These are phyloP conservation scores for Leccinum subgranulosum DNA, from an alignment of 768 basidiomycete genomes.

Conservation along the genomic window DNA sequence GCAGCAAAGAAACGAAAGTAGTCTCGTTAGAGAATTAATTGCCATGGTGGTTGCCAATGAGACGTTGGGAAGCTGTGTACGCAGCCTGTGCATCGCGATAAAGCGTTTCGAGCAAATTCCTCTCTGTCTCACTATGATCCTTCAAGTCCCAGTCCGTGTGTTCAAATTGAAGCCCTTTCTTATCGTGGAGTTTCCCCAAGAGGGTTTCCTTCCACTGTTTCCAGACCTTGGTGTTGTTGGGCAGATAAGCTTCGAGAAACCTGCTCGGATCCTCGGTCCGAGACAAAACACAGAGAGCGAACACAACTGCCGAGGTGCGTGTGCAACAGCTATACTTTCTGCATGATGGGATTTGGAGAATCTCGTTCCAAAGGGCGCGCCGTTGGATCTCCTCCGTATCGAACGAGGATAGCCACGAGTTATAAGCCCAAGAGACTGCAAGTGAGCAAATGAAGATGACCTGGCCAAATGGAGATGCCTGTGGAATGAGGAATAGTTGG, in stretches of 20 bases:
- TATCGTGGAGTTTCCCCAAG: neutral
- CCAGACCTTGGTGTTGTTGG: slow-evolving; percentile 5
- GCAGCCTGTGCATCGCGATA: neutral
- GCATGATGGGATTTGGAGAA: neutral
- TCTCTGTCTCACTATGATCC: neutral
- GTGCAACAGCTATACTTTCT: neutral
- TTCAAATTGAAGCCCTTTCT: neutral
- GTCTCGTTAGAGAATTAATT: too few relatives aligned
- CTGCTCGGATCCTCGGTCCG: slow-evolving; percentile 2
- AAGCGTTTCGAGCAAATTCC: neutral
- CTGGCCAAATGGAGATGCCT: neutral
- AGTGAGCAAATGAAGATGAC: neutral
- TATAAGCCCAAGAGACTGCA: slow-evolving; percentile 6
- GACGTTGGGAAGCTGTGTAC: neutral
- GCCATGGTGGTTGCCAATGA: neutral
- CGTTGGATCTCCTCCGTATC: neutral
- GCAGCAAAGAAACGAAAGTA: too few relatives aligned
- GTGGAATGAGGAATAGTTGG: neutral
- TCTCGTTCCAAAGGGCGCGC: neutral
- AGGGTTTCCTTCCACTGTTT: slow-evolving; percentile 1
- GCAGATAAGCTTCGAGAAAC: slow-evolving; percentile 4
- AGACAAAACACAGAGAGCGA: slow-evolving; percentile 5
- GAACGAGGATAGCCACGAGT: neutral
- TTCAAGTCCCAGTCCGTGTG: neutral
- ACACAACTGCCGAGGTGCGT: slow-evolving; percentile 5